Percentiles rank a stretch among this genome's conserved stretches.
These are phyloP conservation scores for Massospora cicadina DNA, from an alignment of 371 early-diverging fungal genomes.

Conservation along the genomic window DNA sequence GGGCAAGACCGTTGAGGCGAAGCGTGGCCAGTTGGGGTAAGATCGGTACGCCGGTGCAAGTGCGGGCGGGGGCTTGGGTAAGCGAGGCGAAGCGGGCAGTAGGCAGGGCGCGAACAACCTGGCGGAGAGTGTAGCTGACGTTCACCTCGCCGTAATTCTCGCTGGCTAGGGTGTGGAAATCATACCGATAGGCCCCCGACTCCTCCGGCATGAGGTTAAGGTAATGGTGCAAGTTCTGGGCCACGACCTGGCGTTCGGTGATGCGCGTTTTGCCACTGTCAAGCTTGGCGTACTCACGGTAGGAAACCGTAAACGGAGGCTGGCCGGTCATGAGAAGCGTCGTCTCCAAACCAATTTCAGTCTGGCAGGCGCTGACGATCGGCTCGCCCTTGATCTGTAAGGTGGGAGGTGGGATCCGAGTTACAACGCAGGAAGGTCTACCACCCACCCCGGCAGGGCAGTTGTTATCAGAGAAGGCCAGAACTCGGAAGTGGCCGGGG, in stretches of 20 bases:
- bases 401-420: not conserved
- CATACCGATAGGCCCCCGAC: not conserved
- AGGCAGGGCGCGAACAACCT: not conserved
- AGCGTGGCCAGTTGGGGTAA: not conserved
- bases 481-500: not conserved
- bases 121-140: not conserved
- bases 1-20: not conserved
- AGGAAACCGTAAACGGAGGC: not conserved
- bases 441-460: not conserved
- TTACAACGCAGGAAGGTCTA: not conserved
- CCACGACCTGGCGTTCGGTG: not conserved
- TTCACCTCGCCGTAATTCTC: not conserved
- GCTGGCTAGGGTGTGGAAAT: not conserved
- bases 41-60: not conserved
- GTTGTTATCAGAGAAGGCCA: not conserved
- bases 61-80: not conserved
- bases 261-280: not conserved
- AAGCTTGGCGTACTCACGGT: not conserved
- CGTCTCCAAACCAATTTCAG: not conserved
- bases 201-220: not conserved
- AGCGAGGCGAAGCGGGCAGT: not conserved
- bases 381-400: not conserved
- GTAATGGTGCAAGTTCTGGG: not conserved
- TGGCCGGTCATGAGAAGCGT: not conserved
- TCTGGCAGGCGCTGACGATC: not conserved